These are phyloP conservation scores for Saksenaea oblongispora DNA, from an alignment of 371 early-diverging fungal species.

Conservation along the genomic window DNA sequence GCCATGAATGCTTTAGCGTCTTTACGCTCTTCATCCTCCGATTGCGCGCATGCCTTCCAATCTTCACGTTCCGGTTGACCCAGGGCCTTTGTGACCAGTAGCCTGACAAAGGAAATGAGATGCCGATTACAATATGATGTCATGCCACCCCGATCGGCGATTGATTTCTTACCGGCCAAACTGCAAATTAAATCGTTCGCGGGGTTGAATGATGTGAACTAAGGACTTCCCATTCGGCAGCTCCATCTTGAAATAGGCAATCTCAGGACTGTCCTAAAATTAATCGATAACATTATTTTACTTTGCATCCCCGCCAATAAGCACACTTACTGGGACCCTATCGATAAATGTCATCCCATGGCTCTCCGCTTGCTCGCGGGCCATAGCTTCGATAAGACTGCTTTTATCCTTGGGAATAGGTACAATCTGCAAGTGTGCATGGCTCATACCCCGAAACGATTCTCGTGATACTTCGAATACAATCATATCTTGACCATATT, in stretches of 20 bases:
- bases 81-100: conserved; percentile 60
- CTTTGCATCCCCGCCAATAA: neutral
- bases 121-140: conserved; percentile 1
- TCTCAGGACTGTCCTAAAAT: conserved; percentile 28
- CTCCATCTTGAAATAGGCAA: conserved; percentile 67
- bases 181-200: conserved; percentile 64
- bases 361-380: conserved; percentile 35
- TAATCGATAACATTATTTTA: neutral
- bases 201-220: conserved; percentile 45
- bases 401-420: conserved; percentile 44
- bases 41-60: conserved; percentile 72
- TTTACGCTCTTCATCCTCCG: conserved; percentile 61
- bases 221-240: conserved; percentile 54
- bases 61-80: conserved; percentile 65
- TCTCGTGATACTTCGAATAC: conserved; percentile 69
- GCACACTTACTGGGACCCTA: conserved; percentile 45
- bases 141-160: neutral
- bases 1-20: conserved; percentile 53
- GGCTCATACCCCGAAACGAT: conserved; percentile 45
- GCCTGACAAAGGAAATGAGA: conserved; percentile 32
- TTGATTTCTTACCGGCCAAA: conserved; percentile 60
- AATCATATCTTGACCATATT: conserved; percentile 60
- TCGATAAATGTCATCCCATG: conserved; percentile 39
- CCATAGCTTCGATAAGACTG: conserved; percentile 30
- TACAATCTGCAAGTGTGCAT: conserved; percentile 71